A percentile compares a stretch with the other conserved stretches of the same genome.
phyloP scores from a whole-genome alignment of 2,329 filamentous ascomycete species.

The Aspergillus unguis region DNA sequence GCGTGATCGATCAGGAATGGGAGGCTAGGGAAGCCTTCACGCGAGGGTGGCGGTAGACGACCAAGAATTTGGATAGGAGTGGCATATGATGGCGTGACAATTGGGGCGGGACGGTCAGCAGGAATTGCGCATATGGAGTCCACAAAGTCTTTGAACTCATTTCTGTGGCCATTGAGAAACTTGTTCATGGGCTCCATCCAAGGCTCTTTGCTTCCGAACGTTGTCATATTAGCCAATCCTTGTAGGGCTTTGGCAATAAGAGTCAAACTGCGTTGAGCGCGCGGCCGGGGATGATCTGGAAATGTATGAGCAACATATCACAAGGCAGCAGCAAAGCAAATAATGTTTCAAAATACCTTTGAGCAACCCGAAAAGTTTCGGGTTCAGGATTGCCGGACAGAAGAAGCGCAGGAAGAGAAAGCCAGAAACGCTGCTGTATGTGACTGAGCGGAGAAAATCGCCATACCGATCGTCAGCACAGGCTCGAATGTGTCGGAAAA shows the following conservation, averaged over 20 bases:
- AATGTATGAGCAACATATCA: constrained; percentile 23
- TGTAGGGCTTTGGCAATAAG: constrained; percentile 90
- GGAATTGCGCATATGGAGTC: constrained; percentile 83
- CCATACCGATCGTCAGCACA: constrained; percentile 94
- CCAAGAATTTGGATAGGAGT: constrained; percentile 88
- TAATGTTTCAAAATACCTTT: constrained; percentile 49
- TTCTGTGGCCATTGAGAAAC: constrained; percentile 71
- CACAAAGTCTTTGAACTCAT: constrained; percentile 81
- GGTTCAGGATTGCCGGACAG: constrained; percentile 92
- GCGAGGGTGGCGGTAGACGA: constrained; percentile 72
- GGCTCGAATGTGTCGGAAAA: constrained; percentile 86
- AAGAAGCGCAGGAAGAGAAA: constrained; percentile 95
- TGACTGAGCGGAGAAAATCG: constrained; percentile 82
- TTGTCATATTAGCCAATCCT: constrained; percentile 84
- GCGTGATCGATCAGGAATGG: constrained; percentile 91
- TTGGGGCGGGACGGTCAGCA: constrained; percentile 61
- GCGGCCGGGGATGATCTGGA: constrained; percentile 72
- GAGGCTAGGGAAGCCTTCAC: constrained; percentile 88
- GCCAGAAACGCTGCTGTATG: constrained; percentile 90
- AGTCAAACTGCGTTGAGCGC: constrained; percentile 82
- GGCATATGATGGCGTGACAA: constrained; percentile 79
- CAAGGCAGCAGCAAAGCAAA: neutral
- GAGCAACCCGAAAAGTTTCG: constrained; percentile 85
- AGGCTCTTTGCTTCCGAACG: constrained; percentile 90
- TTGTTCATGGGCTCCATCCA: constrained; percentile 99